These are phyloP conservation scores for Allomyces javanicus DNA, from an alignment of 192 early-diverging fungal species.

Conservation along the genomic window DNA sequence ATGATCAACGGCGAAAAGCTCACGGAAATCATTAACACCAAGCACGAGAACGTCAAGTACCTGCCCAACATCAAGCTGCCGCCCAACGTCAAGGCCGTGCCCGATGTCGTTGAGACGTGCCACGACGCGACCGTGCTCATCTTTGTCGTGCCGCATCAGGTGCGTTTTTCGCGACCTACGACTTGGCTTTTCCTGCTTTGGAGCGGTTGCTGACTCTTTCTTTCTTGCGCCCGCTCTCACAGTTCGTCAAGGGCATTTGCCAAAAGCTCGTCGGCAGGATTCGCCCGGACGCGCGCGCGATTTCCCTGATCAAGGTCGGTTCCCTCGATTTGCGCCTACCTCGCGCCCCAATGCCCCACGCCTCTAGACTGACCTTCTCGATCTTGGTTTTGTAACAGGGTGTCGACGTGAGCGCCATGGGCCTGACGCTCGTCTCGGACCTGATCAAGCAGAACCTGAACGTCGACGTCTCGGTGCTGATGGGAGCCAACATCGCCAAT, in stretches of 20 bases:
- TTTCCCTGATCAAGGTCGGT: conserved; percentile 70
- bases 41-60: conserved; percentile 83
- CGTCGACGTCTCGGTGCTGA: conserved; percentile 63
- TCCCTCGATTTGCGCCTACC: background rate
- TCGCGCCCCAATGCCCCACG: too few species aligned
- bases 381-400: conserved; percentile 17
- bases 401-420: conserved; percentile 53
- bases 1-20: conserved; percentile 59
- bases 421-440: conserved; percentile 59
- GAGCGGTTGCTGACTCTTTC: background rate
- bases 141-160: conserved; percentile 86
- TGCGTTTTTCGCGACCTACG: conserved; percentile 5
- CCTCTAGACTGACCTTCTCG: too few species aligned
- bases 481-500: conserved; percentile 93
- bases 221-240: background rate
- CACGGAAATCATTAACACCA: conserved; percentile 82
- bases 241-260: conserved; percentile 68
- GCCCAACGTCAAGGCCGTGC: conserved; percentile 61
- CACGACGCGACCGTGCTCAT: conserved; percentile 74
- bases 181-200: too few species aligned
- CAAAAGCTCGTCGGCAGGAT: conserved; percentile 59
- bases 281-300: conserved; percentile 53
- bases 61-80: conserved; percentile 73
- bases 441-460: conserved; percentile 57
- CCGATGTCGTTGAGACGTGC: conserved; percentile 59